Evolutionary conservation across 1,284 basidiomycete species (phyloP), one percentile per base, ranked within the genome.

Genomic region (Boletus semigastroideus): DNA sequence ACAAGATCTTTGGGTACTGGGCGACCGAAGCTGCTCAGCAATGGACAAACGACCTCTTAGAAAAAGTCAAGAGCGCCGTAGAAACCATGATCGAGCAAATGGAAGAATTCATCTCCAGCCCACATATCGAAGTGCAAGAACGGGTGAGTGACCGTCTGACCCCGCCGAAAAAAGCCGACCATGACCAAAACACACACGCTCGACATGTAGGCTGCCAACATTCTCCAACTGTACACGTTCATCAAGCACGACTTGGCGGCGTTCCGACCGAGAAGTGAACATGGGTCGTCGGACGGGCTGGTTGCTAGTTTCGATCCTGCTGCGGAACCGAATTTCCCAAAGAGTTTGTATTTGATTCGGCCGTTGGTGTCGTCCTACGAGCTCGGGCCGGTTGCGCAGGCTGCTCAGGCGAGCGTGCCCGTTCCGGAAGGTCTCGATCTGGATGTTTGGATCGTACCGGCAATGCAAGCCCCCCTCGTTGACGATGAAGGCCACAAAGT

Each of bases 41-140:
- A 19, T 98, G 95, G 94, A 79, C 83, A 46, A 80, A 86, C 33
- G 83, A 85, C 44, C 76, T 83, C 51, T 68, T 87, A 28, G 72
- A 79, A 5, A 80, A 85, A 58, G 74, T 89, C 28, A 84, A 82
- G 62, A 69, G 73, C 30, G 72, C 81, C 6, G 87, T 90, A 0
- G 78, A 83, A 20, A 78, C 78, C 20, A 74, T 92, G 47, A 72
- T 83, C 12, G 71, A 70, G 17, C 78, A 82, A 13, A 67, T 91
- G 48, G 66, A 73, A n/a, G 74, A 74, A 41, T 78, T 92, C 54
- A 74, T 77, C 25, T 69, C 74, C 4, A 84, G 77, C 62, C 71
- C 79, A 4, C 80, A 95, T 60, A 85, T 93, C 34, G 95, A 98
- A 65, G 87, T 98, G 13, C 92, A 94, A 71, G 94, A 98, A 71